Conservation (phyloP, 148 eudicot genomes). For the Pouteria glomerata region DNA sequence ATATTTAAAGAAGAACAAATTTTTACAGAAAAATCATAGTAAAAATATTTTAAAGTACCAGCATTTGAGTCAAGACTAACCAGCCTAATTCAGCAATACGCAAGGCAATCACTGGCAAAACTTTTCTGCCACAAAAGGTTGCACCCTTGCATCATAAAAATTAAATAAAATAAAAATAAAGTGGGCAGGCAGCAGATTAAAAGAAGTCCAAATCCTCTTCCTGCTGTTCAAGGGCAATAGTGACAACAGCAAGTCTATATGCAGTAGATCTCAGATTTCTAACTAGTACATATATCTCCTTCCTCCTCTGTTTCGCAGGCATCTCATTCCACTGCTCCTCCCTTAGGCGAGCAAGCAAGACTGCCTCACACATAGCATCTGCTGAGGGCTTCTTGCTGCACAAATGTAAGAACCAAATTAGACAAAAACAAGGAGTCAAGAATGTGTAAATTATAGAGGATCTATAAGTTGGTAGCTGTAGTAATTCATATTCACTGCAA, state of each 20-base stretch:
- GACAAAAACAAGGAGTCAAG: background rate
- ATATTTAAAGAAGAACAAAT: too few relatives aligned
- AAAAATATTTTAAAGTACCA: too few relatives aligned
- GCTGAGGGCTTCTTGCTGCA: slow-evolving; percentile 82
- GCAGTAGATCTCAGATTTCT: slow-evolving; percentile 89
- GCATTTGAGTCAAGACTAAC: too few relatives aligned
- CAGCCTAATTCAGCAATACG: too few relatives aligned
- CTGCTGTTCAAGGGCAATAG: slow-evolving; percentile 63
- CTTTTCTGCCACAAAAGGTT: background rate
- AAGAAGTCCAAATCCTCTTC: slow-evolving; percentile 53
- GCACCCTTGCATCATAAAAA: too few relatives aligned
- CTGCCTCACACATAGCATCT: slow-evolving; percentile 65
- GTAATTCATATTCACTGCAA: background rate
- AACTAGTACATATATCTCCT: slow-evolving; percentile 73
- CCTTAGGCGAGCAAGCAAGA: slow-evolving; percentile 60
- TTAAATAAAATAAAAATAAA: background rate
- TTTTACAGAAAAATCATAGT: too few relatives aligned
- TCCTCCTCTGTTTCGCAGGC: slow-evolving; percentile 52
- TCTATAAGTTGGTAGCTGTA: background rate
- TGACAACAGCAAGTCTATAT: slow-evolving; percentile 72
- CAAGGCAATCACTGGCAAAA: too few relatives aligned
- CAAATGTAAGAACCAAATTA: background rate
- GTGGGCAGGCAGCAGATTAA: slow-evolving; percentile 17
- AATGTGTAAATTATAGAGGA: background rate
- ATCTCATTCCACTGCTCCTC: slow-evolving; percentile 68